These are phyloP conservation scores for Hirsutella thompsonii DNA, from an alignment of 2,329 filamentous ascomycete genomes.

Conservation along the genomic window DNA sequence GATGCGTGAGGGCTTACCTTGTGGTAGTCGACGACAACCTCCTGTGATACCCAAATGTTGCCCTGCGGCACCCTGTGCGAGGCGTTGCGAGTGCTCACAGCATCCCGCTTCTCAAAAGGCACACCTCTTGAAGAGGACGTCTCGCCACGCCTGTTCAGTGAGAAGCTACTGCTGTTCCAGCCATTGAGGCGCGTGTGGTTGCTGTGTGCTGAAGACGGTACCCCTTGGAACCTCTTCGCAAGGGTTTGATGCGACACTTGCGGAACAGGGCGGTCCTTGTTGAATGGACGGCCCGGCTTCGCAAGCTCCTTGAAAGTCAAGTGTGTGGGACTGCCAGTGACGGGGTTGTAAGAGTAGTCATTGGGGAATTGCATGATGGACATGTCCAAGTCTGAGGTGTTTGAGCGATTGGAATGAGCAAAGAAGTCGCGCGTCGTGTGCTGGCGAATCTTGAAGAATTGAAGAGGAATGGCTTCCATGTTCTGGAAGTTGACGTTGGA, in stretches of 20 bases:
- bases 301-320: neutral
- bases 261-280: neutral
- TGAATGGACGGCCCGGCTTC: neutral
- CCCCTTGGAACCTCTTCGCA: neutral
- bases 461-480: conserved; percentile 47
- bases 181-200: neutral
- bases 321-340: neutral
- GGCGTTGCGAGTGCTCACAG: conserved; percentile 5
- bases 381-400: conserved; percentile 24
- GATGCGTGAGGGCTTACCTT: conserved; percentile 4
- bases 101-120: neutral
- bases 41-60: conserved; percentile 49
- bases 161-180: neutral
- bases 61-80: conserved; percentile 23
- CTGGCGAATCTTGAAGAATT: conserved; percentile 55
- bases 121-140: neutral
- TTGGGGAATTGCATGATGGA: neutral
- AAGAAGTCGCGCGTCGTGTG: conserved; percentile 33
- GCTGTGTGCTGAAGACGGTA: neutral
- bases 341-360: neutral
- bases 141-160: conserved; percentile 34
- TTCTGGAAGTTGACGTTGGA: conserved; percentile 34
- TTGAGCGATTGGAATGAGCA: conserved; percentile 45
- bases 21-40: conserved; percentile 39
- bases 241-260: neutral